These are phyloP conservation scores for Pleurotus citrinopileatus DNA, from an alignment of 768 basidiomycete genomes.

Conservation along the genomic window DNA sequence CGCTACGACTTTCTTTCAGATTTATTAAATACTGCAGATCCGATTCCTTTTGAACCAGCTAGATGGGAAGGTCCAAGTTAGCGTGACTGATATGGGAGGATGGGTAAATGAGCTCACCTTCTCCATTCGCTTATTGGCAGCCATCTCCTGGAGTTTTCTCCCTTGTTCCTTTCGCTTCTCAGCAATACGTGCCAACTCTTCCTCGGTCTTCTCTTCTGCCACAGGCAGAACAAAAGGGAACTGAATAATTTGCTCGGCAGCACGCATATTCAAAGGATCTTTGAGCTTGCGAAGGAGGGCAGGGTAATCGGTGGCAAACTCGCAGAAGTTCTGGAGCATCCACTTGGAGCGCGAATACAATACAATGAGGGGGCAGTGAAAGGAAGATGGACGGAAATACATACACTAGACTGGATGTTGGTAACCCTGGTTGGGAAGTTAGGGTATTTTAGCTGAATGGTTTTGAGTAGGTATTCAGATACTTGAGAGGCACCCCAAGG, in stretches of 20 bases:
- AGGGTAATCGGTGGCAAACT: slow-evolving; percentile 77
- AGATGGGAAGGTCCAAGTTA: background rate
- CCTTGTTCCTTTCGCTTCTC: slow-evolving; percentile 88
- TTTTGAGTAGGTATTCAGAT: slow-evolving; percentile 88
- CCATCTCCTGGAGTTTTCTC: slow-evolving; percentile 85
- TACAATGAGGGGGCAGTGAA: background rate
- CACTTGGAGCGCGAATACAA: too few relatives aligned
- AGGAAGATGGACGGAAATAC: slow-evolving; percentile 15
- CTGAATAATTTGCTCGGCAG: slow-evolving; percentile 73
- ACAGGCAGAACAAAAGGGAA: slow-evolving; percentile 75
- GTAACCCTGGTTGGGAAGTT: slow-evolving; percentile 87
- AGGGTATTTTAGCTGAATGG: slow-evolving; percentile 94
- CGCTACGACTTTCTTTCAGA: slow-evolving; percentile 59
- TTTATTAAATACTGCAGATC: slow-evolving; percentile 65
- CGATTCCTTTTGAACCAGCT: slow-evolving; percentile 76
- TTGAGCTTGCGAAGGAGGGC: slow-evolving; percentile 63
- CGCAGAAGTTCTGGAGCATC: slow-evolving; percentile 87
- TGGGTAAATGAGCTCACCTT: slow-evolving; percentile 50
- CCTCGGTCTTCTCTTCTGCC: slow-evolving; percentile 85
- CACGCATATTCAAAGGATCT: slow-evolving; percentile 62
- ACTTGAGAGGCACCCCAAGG: slow-evolving; percentile 93
- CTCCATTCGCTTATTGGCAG: slow-evolving; percentile 79
- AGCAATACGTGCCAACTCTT: slow-evolving; percentile 73
- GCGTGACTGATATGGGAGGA: background rate
- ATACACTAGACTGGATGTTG: slow-evolving; percentile 70